Base-by-base conservation (phyloP, 2,329 filamentous ascomycete species). In the Phoma sp. region DNA sequence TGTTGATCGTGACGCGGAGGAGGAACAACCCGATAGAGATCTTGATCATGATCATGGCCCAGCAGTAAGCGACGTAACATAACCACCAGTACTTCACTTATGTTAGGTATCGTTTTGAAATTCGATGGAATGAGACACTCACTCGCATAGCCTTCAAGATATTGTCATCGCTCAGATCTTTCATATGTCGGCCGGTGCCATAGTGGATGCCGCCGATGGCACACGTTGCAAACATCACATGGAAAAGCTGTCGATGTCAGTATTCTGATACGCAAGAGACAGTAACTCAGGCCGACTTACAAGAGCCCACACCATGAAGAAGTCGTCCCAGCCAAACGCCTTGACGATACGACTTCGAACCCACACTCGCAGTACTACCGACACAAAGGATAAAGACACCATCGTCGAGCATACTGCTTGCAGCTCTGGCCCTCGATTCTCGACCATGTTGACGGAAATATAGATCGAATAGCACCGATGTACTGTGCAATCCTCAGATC, bases 331-430 rank as follows among this genome's bases (percentile, higher is more conserved):
- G 10, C 71, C 71, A 49, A 74, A 74, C 6, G 71, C 74, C 44
- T 71, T 75, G 11, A 79, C 75, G 13, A 79, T 50, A 13, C 62
- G 65, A 4, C 72, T 47, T 6, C 78, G 76, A 29, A 78, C 77
- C 61, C 77, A 79, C 22, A 75, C 68, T 47, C 78, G 71, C 13
- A 79, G 60, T 7, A 64, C 47, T 7, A 73, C 73, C 13, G 75
- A 69, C 7, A 75, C 39, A n/a, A 74, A 64, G 0, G 78, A 76
- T n/a, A 79, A 55, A 3, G 68, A 67, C 41, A 78, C 65, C 50
- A 79, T 78, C 10, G 73, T 68, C 8, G 71, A 69, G 63, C 69
- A 57, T 68, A 72, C 69, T 30, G 64, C 69, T 44, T 58, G 60
- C n/a, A 73, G 55, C 49, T 67, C 62, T 24, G 69, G 69, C 25